Evolutionary conservation across 495 filamentous ascomycete species (phyloP).

Genomic region (Chaetomium fimeti): DNA sequence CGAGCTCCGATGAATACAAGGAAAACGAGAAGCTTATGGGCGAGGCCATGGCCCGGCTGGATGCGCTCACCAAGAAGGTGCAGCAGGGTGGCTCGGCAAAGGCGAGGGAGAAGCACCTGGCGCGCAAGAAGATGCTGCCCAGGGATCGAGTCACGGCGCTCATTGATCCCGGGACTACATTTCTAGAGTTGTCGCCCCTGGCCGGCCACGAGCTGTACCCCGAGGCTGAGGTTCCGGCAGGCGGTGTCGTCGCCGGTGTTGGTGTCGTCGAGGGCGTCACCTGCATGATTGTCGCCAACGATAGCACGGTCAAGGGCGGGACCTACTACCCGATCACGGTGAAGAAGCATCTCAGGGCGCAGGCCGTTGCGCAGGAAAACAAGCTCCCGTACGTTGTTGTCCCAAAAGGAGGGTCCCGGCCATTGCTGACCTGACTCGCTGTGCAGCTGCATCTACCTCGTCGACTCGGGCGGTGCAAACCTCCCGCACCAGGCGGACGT

Average conservation of each 20-base stretch:
- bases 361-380: slow-evolving; percentile 88
- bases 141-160: slow-evolving; percentile 85
- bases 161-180: slow-evolving; percentile 84
- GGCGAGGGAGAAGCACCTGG: slow-evolving; percentile 84
- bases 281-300: slow-evolving; percentile 94
- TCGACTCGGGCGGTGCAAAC: slow-evolving; percentile 95
- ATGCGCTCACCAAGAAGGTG: slow-evolving; percentile 65
- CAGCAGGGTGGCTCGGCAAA: slow-evolving; percentile 76
- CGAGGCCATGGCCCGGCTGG: slow-evolving; percentile 63
- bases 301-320: slow-evolving; percentile 98
- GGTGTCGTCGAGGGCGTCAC: slow-evolving; percentile 86
- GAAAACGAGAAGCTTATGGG: slow-evolving; percentile 81
- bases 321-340: slow-evolving; percentile 98
- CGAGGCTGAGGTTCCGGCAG: slow-evolving; percentile 67
- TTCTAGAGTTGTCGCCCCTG: slow-evolving; percentile 84
- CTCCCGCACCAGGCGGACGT: slow-evolving; percentile 95
- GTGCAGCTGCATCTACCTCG: slow-evolving; percentile 81
- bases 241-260: slow-evolving; percentile 90
- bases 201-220: slow-evolving; percentile 86
- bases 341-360: slow-evolving; percentile 94
- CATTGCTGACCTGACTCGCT: neutral
- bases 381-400: slow-evolving; percentile 51
- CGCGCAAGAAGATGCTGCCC: slow-evolving; percentile 89
- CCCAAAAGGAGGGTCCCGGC: neutral
- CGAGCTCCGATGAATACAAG: slow-evolving; percentile 70